phyloP scores from a whole-genome alignment of 495 filamentous ascomycete species.

The Beverwykella pulmonaria region DNA sequence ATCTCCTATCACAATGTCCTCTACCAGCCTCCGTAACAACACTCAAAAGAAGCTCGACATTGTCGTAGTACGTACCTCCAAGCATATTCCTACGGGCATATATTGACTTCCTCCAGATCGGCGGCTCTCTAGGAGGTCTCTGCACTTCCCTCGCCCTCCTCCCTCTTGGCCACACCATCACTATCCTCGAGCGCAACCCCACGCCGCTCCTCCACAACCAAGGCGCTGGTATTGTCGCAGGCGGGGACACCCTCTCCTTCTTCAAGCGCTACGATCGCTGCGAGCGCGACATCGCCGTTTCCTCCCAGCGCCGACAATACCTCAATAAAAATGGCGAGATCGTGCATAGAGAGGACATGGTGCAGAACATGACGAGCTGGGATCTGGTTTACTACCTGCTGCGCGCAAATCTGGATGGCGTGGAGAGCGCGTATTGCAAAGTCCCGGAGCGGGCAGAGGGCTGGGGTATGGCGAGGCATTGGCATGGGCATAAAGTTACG shows the following conservation, averaged over 20 bases:
- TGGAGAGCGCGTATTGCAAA: constrained; percentile 31
- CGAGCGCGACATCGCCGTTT: constrained; percentile 17
- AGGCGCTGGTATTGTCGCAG: constrained; percentile 57
- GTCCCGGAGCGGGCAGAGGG: constrained; percentile 38
- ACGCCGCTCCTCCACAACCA: constrained; percentile 49
- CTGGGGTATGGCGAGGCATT: constrained; percentile 49
- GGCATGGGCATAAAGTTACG: constrained; percentile 54
- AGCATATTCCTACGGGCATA: background rate
- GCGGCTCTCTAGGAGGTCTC: constrained; percentile 31
- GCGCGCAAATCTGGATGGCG: constrained; percentile 59
- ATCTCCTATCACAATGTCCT: background rate
- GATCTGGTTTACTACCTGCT: constrained; percentile 58
- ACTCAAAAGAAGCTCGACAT: constrained; percentile 20
- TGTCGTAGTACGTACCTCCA: constrained; percentile 14
- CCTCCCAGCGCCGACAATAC: constrained; percentile 24
- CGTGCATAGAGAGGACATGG: constrained; percentile 30
- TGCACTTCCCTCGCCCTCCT: constrained; percentile 52
- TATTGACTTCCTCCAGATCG: constrained; percentile 21
- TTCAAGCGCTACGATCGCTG: constrained; percentile 32
- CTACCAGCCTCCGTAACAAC: background rate
- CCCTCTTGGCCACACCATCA: constrained; percentile 49
- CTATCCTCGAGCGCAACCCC: constrained; percentile 52
- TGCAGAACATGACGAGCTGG: constrained; percentile 51
- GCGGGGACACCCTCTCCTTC: constrained; percentile 29
- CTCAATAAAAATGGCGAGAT: constrained; percentile 24